Base-by-base conservation (phyloP, 495 filamentous ascomycete genomes). In the Xylaria castorea region DNA sequence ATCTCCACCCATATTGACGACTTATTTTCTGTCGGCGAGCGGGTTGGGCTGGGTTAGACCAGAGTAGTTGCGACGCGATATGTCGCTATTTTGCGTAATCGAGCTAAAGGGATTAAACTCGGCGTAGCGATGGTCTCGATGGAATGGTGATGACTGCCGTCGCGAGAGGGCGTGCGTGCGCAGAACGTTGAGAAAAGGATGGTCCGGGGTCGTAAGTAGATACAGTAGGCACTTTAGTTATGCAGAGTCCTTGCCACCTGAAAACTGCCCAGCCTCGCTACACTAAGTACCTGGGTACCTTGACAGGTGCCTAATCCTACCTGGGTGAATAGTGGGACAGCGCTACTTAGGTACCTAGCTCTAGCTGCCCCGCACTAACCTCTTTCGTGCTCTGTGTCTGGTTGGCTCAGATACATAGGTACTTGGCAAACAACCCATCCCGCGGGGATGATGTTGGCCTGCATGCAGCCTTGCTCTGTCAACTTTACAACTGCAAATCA, bases 1-100 rank as follows among this genome's bases (percentile, higher is more conserved):
- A 85, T 97, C 94, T 76, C 92, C 92, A 84, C 92, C 91, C 93
- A 95, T 95, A 68, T 87, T 93, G 84, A 77, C 75, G 77, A 79
- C 72, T 72, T 78, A 70, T 60, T 68, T 22, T 11, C 16, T 53
- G 5, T 44, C 66, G n/a, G n/a, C 65, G 48, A 55, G 66, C 48
- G 74, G 70, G 70, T 63, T 73, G 72, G 60, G 34, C 74, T 71
- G 2, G 7, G 14, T 12, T 60, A 42, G 38, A 61, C 20, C 12
- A 61, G 6, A 7, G 18, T 44, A n/a, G 38, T 27, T 1, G 63
- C 63, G 42, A 30, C 40, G 42, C 63, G 42, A n/a, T 34, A 42
- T 22, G 38, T 27, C 38, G 38, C 22, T 44, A 27, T 36, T 6
- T n/a, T 38, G 34, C 32, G 32, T 8, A 36, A 20, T n/a, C 18